Percentiles rank a stretch among this genome's conserved stretches.
Conservation (phyloP, 805 yeast genomes). For the Alloascoidea hylecoeti region DNA sequence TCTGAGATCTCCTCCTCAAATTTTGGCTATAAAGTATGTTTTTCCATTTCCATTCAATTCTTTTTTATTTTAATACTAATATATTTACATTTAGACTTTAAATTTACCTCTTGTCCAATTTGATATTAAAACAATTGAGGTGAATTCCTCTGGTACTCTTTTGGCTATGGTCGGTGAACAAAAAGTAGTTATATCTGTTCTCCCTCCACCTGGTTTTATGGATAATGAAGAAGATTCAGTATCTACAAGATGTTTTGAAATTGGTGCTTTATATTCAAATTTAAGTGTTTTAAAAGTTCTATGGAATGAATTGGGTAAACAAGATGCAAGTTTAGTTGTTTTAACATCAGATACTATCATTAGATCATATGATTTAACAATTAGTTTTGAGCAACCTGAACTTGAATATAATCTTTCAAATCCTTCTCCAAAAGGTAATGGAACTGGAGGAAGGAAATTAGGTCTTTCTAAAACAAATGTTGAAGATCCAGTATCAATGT, state of each 20-base stretch:
- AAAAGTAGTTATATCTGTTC: conserved; percentile 16
- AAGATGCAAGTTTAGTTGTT: conserved; percentile 27
- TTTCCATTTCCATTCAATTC: too few relatives aligned
- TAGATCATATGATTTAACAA: conserved; percentile 21
- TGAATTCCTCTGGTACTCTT: conserved; percentile 26
- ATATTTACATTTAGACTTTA: conserved; percentile 13
- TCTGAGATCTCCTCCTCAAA: conserved; percentile 8
- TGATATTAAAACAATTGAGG: conserved; percentile 18
- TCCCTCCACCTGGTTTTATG: conserved; percentile 15
- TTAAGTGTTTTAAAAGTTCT: conserved; percentile 21
- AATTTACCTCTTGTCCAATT: conserved; percentile 13
- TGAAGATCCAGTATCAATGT: conserved; percentile 21
- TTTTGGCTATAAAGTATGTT: conserved; percentile 1
- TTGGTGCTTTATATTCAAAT: conserved; percentile 13
- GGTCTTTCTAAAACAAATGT: conserved; percentile 5
- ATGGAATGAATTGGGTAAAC: conserved; percentile 30
- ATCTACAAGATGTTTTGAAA: conserved; percentile 15
- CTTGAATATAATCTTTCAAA: conserved; percentile 2
- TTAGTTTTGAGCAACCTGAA: conserved; percentile 15
- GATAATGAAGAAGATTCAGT: conserved; percentile 4
- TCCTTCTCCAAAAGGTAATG: conserved; percentile 5
- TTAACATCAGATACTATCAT: conserved; percentile 20
- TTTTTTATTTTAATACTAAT: too few relatives aligned
- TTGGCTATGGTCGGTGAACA: conserved; percentile 25
- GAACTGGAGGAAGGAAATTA: too few relatives aligned